phyloP scores from a whole-genome alignment of 2,329 filamentous ascomycete species.

The Pseudogymnoascus sp. region DNA sequence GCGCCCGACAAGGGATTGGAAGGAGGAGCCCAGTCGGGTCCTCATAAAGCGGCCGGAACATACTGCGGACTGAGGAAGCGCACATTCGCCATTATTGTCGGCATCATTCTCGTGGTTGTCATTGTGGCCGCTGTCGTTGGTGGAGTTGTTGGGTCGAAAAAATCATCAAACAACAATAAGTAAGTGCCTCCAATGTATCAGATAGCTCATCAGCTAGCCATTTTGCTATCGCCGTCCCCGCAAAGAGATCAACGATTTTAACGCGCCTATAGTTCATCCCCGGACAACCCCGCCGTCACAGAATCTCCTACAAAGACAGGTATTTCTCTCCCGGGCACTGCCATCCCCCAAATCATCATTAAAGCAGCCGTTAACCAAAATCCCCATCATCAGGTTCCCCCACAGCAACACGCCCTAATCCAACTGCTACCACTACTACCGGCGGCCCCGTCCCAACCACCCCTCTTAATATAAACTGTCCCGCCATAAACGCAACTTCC shows the following conservation, averaged over 20 bases:
- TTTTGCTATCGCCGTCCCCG: neutral
- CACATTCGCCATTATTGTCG: neutral
- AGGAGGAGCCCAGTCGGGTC: neutral
- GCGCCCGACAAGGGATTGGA: neutral
- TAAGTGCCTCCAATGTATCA: neutral
- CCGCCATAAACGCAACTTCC: neutral
- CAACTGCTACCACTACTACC: neutral
- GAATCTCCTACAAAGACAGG: neutral
- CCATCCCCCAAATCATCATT: neutral
- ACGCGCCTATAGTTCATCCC: neutral
- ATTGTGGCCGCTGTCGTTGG: slow-evolving; percentile 2
- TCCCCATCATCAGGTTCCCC: neutral
- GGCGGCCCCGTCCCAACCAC: neutral
- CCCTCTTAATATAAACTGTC: neutral
- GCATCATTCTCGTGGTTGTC: neutral
- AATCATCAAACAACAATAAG: neutral
- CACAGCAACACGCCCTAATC: neutral
- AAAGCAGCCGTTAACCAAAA: neutral
- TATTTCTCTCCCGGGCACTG: neutral
- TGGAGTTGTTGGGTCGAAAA: neutral
- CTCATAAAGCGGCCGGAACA: neutral
- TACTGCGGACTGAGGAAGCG: neutral
- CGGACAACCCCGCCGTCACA: neutral
- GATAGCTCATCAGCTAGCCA: neutral
- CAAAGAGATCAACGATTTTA: neutral